Percentiles rank a stretch among this genome's conserved stretches.
Evolutionary conservation across 2,329 filamentous ascomycete species (phyloP).

Genomic region (Fusarium concolor): DNA sequence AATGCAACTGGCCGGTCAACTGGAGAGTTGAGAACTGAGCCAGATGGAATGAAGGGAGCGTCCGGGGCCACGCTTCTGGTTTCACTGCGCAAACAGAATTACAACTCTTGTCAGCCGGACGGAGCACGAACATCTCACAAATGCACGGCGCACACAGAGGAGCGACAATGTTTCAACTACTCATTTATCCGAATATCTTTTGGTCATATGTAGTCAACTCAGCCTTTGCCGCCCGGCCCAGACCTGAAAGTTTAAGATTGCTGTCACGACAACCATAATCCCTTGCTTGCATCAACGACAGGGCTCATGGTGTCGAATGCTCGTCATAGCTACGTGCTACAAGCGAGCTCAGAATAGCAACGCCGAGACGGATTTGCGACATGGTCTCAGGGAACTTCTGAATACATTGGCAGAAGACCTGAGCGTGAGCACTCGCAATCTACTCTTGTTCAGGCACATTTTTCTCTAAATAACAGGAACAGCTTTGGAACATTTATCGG

Average conservation of each 20-base stretch:
- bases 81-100: slow-evolving; percentile 16
- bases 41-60: slow-evolving; percentile 33
- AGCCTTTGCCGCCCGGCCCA: background rate
- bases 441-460: background rate
- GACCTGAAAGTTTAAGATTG: slow-evolving; percentile 18
- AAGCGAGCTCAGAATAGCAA: slow-evolving; percentile 21
- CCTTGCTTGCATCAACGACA: slow-evolving; percentile 24
- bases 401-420: slow-evolving; percentile 17
- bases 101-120: slow-evolving; percentile 1
- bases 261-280: slow-evolving; percentile 20
- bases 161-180: slow-evolving; percentile 30
- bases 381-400: slow-evolving; percentile 9
- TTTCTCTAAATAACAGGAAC: background rate
- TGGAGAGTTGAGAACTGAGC: background rate
- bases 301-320: slow-evolving; percentile 5
- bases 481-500: background rate
- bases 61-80: slow-evolving; percentile 14
- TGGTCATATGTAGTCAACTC: background rate
- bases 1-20: slow-evolving; percentile 4
- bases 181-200: slow-evolving; percentile 29
- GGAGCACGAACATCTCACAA: slow-evolving; percentile 14
- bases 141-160: slow-evolving; percentile 17
- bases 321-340: slow-evolving; percentile 29
- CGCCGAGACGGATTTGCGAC: slow-evolving; percentile 18
- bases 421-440: background rate